Percentiles rank a stretch among this genome's conserved stretches.
These are phyloP conservation scores for Panaeolus papilionaceus DNA, from an alignment of 768 basidiomycete genomes.

Conservation along the genomic window DNA sequence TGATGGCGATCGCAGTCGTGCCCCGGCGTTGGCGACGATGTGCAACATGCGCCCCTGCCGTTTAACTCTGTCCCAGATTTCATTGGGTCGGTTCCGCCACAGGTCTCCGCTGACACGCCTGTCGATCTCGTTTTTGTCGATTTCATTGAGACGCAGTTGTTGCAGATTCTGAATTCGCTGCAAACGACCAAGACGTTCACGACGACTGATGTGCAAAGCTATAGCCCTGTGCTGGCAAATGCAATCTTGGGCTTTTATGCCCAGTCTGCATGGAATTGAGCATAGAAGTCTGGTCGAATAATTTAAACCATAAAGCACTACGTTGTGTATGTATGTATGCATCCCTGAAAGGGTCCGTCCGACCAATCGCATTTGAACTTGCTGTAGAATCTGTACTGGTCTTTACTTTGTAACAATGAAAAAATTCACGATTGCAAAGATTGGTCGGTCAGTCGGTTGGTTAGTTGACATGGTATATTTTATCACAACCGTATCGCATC, in stretches of 20 bases:
- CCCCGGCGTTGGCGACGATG: constrained; percentile 80
- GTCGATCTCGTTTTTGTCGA: constrained; percentile 82
- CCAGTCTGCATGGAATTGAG: constrained; percentile 49
- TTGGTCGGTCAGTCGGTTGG: no score
- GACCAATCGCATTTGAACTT: not conserved
- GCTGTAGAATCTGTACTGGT: no score
- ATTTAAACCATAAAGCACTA: no score
- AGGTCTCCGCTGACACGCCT: constrained; percentile 50
- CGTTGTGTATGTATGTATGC: no score
- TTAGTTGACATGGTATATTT: no score
- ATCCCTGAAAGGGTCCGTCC: not conserved
- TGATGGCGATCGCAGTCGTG: constrained; percentile 52
- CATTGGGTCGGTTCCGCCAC: constrained; percentile 60
- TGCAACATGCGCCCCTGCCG: constrained; percentile 63
- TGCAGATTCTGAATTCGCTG: constrained; percentile 60
- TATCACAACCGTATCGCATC: no score
- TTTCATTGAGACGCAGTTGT: constrained; percentile 63
- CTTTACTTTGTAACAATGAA: no score
- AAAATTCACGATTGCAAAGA: not conserved
- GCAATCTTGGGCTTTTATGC: constrained; percentile 65
- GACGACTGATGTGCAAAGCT: constrained; percentile 54
- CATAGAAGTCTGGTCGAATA: no score
- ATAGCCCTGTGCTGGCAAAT: constrained; percentile 58
- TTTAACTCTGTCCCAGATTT: constrained; percentile 62
- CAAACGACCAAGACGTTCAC: constrained; percentile 59